Evolutionary conservation across 2,329 filamentous ascomycete species (phyloP).

Genomic region (Microdochium nivale): DNA sequence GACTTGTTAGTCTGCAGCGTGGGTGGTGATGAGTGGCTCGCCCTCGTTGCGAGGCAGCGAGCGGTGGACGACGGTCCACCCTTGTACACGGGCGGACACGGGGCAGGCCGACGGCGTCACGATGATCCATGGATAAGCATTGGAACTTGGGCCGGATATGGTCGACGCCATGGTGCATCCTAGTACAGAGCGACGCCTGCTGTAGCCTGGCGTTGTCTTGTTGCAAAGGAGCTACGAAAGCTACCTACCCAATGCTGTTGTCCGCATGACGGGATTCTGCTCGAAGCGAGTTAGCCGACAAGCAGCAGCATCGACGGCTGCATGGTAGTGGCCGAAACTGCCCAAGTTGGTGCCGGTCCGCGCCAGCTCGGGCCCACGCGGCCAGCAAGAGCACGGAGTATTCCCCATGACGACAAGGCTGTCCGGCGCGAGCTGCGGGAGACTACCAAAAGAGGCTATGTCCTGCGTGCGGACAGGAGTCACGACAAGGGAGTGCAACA

Average conservation of each 20-base stretch:
- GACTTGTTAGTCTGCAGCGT: background rate
- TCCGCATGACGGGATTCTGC: background rate
- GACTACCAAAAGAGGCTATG: background rate
- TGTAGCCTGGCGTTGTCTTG: background rate
- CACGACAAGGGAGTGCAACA: background rate
- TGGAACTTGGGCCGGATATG: background rate
- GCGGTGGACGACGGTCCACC: background rate
- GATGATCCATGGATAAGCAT: background rate
- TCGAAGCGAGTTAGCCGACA: background rate
- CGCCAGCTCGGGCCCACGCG: background rate
- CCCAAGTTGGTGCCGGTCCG: background rate
- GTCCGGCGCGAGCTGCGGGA: background rate
- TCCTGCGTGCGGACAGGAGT: background rate
- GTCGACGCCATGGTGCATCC: background rate
- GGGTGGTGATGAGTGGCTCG: background rate
- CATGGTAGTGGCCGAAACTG: background rate
- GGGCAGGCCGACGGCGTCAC: background rate
- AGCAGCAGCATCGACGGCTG: background rate
- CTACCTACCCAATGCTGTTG: too few species aligned
- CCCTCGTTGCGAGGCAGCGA: background rate
- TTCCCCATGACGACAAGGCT: background rate
- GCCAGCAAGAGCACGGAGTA: background rate
- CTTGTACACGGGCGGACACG: background rate
- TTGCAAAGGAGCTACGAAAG: background rate
- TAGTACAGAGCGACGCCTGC: background rate